phyloP scores from a whole-genome alignment of 176 grass and related monocot species.

The Hyparrhenia diplandra region DNA sequence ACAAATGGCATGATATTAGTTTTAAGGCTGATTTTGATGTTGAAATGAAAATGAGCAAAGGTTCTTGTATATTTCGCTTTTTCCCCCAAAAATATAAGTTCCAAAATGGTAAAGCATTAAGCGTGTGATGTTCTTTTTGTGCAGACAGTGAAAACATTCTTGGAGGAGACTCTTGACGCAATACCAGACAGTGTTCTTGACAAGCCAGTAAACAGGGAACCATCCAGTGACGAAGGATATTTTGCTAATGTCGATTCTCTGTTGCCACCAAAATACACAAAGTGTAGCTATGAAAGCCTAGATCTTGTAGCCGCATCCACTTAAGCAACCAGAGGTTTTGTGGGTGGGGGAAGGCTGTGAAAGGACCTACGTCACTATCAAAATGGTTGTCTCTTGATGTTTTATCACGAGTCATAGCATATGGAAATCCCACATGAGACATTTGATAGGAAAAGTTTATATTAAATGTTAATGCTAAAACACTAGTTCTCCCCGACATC shows the following conservation, averaged over 20 bases:
- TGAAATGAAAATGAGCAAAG: neutral
- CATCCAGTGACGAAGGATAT: conserved; percentile 36
- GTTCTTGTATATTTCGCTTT: neutral
- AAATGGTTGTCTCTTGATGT: no score
- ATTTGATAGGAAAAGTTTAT: no score
- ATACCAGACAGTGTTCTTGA: conserved; percentile 66
- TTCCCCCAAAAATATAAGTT: neutral
- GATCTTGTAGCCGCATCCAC: no score
- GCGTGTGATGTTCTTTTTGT: conserved; percentile 11
- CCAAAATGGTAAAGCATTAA: neutral
- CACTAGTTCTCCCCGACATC: no score
- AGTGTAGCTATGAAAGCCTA: no score
- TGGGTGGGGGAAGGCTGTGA: no score
- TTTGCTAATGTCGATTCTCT: conserved; percentile 53
- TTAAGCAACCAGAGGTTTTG: no score
- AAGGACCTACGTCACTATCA: no score
- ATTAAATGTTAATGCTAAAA: no score
- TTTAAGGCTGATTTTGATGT: neutral
- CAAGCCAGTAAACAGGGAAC: conserved; percentile 30
- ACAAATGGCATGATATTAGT: neutral
- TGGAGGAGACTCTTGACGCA: conserved; percentile 80
- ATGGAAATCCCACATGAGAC: no score
- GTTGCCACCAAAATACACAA: conserved; percentile 52
- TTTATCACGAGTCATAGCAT: no score
- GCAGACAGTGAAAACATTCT: conserved; percentile 78